Evolutionary conservation across 495 filamentous ascomycete species (phyloP).

Genomic region (Hyphodiscus hymeniophilus): DNA sequence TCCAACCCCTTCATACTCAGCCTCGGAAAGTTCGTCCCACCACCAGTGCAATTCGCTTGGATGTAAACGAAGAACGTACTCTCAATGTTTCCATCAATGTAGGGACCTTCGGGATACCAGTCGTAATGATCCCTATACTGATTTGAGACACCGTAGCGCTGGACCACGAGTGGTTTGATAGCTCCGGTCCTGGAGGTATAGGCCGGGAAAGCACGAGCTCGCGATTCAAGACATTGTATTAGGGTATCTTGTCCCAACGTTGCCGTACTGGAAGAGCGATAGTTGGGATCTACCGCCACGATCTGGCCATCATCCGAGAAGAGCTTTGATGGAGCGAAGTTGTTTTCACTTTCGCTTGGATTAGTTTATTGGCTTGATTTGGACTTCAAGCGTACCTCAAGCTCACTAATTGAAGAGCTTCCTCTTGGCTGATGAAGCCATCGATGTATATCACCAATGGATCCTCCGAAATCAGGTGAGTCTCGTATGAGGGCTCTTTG

Average conservation of each 20-base stretch:
- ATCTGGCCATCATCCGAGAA: constrained; percentile 1
- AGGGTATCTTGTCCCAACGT: not conserved
- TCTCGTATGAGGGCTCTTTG: not conserved
- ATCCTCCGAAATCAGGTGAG: constrained; percentile 1
- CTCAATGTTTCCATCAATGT: constrained; percentile 7
- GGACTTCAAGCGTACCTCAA: not conserved
- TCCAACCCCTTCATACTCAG: not conserved
- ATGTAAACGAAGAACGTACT: constrained; percentile 18
- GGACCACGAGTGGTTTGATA: constrained; percentile 11
- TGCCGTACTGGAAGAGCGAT: constrained; percentile 9
- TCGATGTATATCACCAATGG: constrained; percentile 10
- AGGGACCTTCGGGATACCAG: constrained; percentile 14
- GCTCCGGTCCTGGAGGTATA: not conserved
- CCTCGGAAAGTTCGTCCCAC: constrained; percentile 20
- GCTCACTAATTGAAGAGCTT: constrained; percentile 2
- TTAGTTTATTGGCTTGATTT: not conserved
- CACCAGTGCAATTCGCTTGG: constrained; percentile 20
- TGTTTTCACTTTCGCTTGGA: constrained; percentile 8
- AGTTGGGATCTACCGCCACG: not conserved
- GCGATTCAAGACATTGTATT: not conserved
- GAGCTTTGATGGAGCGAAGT: constrained; percentile 7
- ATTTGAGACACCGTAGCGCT: constrained; percentile 15
- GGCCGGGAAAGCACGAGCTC: constrained; percentile 1
- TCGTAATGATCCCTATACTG: constrained; percentile 26
- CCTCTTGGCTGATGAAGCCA: constrained; percentile 3